Evolutionary conservation across 202 grass and related monocot species (phyloP).

Genomic region (Zoysia matrella): DNA sequence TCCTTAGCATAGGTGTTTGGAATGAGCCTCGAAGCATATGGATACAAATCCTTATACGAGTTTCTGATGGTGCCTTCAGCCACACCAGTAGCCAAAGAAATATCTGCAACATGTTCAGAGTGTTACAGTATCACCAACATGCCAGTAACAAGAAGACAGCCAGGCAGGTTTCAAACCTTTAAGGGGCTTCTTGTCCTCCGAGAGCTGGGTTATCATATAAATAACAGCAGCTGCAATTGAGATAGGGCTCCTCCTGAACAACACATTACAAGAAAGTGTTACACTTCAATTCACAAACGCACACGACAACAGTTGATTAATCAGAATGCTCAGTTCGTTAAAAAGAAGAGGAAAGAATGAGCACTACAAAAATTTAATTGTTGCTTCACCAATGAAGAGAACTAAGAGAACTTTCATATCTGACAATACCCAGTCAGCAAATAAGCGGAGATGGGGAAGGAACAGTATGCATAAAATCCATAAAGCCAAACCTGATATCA

Average conservation of each 20-base stretch:
- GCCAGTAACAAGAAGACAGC: neutral
- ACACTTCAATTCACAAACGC: constrained; percentile 19
- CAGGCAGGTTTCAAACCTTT: constrained; percentile 57
- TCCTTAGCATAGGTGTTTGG: constrained; percentile 81
- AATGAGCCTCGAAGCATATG: constrained; percentile 87
- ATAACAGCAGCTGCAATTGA: constrained; percentile 95
- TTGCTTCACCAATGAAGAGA: neutral
- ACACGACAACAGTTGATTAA: constrained; percentile 7
- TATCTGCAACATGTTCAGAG: constrained; percentile 56
- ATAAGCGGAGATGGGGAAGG: neutral
- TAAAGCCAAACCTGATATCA: constrained; percentile 84
- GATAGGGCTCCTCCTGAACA: constrained; percentile 88
- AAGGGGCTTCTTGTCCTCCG: constrained; percentile 89
- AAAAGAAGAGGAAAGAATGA: neutral
- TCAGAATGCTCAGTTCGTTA: neutral
- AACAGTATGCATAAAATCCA: neutral
- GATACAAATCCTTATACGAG: constrained; percentile 97
- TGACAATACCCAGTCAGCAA: constrained; percentile 4
- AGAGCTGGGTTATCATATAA: constrained; percentile 98
- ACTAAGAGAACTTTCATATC: neutral
- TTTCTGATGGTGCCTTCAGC: constrained; percentile 98
- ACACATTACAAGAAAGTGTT: constrained; percentile 27
- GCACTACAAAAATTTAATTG: neutral
- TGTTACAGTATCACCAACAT: neutral
- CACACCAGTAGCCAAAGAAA: constrained; percentile 93